Evolutionary conservation across 768 basidiomycete species (phyloP), one percentile per base, ranked within the genome.

Genomic region (Lentinula edodes): DNA sequence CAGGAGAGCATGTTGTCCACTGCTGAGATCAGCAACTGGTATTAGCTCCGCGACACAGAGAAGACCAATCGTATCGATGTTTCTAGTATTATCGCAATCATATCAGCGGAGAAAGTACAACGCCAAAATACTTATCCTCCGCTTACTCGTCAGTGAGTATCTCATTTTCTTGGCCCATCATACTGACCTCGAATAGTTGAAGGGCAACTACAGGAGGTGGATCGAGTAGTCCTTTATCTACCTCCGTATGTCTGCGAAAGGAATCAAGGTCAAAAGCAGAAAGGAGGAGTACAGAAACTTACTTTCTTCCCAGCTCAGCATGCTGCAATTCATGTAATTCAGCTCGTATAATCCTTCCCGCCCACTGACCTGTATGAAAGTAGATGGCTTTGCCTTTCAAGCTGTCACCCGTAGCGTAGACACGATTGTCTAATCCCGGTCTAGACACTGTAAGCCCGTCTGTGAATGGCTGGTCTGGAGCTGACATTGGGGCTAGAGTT

Each of bases 21-120:
- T 18, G 18, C n/a, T 9, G 42, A 62, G 65, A 39, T 62, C 63
- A 59, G 78, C 76, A 8, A 89, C 81, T 2, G 86, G 86, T 63
- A 89, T 89, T 15, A 93, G 76, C 72, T 92, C 91, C 45, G 89
- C 88, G 2, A 85, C 88, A 71, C 91, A 91, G n/a, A 93, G 70
- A 12, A 91, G 77, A 2, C 90, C 91, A 34, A 83, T 77, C n/a
- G 76, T 76, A 61, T 87, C 81, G 50, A 88, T 71, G 43, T 82
- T 80, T 46, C 89, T 90, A 66, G 0, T 13, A 51, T 39, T 41
- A 62, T 45, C 65, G 43, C 16, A 1, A 39, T 9, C 38, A 9
- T 39, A 39, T 39, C 7, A 39, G 28, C 3, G 28, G 3, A 28
- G 28, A 28, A 28, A 3, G 3, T 28, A 28, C 28, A 28, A 2